Evolutionary conservation across 2,329 filamentous ascomycete species (phyloP), one percentile per base, ranked within the genome.

Genomic region (Dothideomycetidae sp.): DNA sequence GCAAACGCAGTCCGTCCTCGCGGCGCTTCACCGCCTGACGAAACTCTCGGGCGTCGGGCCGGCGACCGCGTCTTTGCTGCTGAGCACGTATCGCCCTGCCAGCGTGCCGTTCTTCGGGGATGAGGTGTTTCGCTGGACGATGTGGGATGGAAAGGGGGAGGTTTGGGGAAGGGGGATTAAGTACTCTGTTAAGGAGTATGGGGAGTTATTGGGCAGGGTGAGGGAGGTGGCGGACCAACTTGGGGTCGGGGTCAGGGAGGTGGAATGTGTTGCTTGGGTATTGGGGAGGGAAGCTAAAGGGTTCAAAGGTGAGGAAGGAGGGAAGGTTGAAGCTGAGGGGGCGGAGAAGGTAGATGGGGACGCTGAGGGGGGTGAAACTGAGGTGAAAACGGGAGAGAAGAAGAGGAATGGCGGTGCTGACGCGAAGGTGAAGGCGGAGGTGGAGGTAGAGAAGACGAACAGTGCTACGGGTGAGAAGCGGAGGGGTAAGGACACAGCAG

Each of bases 21-120:
- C 59, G 5, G 66, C 73, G 3, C 51, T 82, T 5, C 63, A 64
- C 3, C 56, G 59, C 1, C 61, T 86, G 9, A 66, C 64, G 1
- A 64, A 64, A 39, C 61, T 90, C n/a, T 76, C 67, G 44, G 82
- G 82, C 21, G 73, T 92, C 43, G 82, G 82, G 1, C 81, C 82
- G 1, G 82, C 82, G 5, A 88, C 81, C 1, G 81, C 80, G 1
- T 82, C 79, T 1, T 68, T 90, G 19, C 59, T 88, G 1, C 66
- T 90, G 2, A 70, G 76, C 3, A 71, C 79, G 3, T 69, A 75
- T 45, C 67, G 75, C 42, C 68, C 76, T 0, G 55, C 62, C 1
- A 57, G 59, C 10, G 64, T 76, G 33, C 68, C 81, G 2, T 88
- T 88, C 63, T 88, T 88, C 58, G 80, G 76, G 2, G 83, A 92